phyloP scores from a whole-genome alignment of 257 asterid genomes.

The Capsicum baccatum region DNA sequence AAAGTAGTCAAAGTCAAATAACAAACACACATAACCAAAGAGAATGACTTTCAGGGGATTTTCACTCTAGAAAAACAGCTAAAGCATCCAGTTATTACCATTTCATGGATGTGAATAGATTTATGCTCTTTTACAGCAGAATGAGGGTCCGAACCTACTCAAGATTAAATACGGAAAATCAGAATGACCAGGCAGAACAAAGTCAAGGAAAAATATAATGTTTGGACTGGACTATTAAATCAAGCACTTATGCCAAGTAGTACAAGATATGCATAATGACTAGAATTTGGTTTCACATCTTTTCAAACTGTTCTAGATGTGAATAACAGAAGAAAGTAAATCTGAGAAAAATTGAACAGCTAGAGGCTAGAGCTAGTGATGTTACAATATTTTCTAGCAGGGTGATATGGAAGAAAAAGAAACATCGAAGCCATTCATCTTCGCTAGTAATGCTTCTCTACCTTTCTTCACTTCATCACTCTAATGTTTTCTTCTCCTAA shows the following conservation, averaged over 20 bases:
- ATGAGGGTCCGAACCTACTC: constrained; percentile 85
- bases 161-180: constrained; percentile 31
- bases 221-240: neutral
- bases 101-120: constrained; percentile 72
- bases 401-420: neutral
- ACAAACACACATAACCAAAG: neutral
- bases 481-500: too few relatives aligned
- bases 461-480: too few relatives aligned
- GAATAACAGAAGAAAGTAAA: neutral
- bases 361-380: neutral
- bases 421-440: neutral
- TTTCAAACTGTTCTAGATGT: constrained; percentile 7
- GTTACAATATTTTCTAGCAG: neutral
- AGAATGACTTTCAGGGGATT: neutral
- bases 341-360: neutral
- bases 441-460: constrained; percentile 5
- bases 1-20: constrained; percentile 32
- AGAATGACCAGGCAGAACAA: constrained; percentile 34
- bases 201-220: neutral
- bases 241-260: neutral
- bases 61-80: constrained; percentile 22
- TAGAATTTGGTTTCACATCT: neutral
- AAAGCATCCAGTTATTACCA: constrained; percentile 58
- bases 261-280: neutral
- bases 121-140: constrained; percentile 68